phyloP scores from a whole-genome alignment of 768 basidiomycete genomes.

The Leucocoprinus sp. region DNA sequence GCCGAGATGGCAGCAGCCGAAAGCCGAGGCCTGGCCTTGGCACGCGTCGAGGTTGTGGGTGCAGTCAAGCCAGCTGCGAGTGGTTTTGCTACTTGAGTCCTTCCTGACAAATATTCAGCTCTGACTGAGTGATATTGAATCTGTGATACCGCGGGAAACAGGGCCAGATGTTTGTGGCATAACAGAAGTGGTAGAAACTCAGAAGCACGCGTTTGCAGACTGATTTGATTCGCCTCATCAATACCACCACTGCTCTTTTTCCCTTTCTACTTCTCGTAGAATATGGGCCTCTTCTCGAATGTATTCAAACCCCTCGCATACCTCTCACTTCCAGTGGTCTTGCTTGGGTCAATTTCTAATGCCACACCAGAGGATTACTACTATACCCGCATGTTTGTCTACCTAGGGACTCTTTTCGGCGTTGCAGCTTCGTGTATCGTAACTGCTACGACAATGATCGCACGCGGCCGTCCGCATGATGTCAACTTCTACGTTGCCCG shows the following conservation, averaged over 20 bases:
- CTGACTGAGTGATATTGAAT: constrained; percentile 5
- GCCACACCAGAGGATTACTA: constrained; percentile 53
- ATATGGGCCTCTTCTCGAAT: constrained; percentile 56
- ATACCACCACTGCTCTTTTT: not conserved
- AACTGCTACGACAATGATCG: constrained; percentile 54
- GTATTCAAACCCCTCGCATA: constrained; percentile 70
- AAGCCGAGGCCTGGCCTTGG: constrained; percentile 5
- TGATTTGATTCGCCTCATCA: constrained; percentile 9
- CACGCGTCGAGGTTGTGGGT: not conserved
- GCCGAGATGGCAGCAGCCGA: constrained; percentile 12
- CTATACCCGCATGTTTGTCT: constrained; percentile 66
- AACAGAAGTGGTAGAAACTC: not conserved
- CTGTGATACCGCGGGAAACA: constrained; percentile 12
- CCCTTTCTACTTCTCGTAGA: constrained; percentile 11
- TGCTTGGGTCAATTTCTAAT: constrained; percentile 53
- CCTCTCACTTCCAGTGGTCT: constrained; percentile 61
- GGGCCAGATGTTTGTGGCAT: not conserved
- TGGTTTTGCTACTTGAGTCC: constrained; percentile 18
- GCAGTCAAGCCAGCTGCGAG: constrained; percentile 12
- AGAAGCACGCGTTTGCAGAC: constrained; percentile 8
- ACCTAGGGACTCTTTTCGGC: constrained; percentile 60
- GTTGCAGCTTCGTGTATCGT: constrained; percentile 68
- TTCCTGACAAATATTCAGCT: constrained; percentile 22
- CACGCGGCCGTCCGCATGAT: constrained; percentile 65
- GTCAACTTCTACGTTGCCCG: constrained; percentile 79